Percentiles rank a stretch among this genome's conserved stretches.
phyloP scores from a whole-genome alignment of 2,329 filamentous ascomycete genomes.

The Penicillium paneum region DNA sequence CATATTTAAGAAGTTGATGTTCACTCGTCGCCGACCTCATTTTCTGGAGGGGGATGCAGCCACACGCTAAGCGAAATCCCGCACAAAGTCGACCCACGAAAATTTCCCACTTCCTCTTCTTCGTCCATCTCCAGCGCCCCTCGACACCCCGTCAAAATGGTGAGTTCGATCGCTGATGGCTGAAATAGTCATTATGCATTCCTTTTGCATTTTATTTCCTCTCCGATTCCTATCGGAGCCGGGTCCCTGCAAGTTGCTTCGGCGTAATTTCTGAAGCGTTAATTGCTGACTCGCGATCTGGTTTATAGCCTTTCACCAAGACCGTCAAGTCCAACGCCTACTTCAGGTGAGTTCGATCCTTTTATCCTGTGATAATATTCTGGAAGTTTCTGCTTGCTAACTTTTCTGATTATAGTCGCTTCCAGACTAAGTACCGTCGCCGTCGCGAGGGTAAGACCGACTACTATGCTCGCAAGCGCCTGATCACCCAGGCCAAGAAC shows the following conservation, averaged over 20 bases:
- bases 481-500: conserved; percentile 99
- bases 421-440: conserved; percentile 99
- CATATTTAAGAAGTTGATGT: conserved; percentile 7
- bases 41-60: conserved; percentile 34
- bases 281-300: conserved; percentile 96
- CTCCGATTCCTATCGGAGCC: conserved; percentile 24
- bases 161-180: conserved; percentile 36
- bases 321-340: conserved; percentile 96
- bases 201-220: conserved; percentile 15
- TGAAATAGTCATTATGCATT: conserved; percentile 22
- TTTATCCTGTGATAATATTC: neutral
- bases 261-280: conserved; percentile 89
- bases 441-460: conserved; percentile 96
- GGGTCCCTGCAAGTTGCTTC: conserved; percentile 99
- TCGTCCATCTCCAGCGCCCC: conserved; percentile 34
- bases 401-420: conserved; percentile 64
- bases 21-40: conserved; percentile 42
- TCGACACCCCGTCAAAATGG: conserved; percentile 45
- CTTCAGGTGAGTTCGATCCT: conserved; percentile 73
- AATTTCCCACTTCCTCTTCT: conserved; percentile 30
- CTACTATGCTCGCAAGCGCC: conserved; percentile 99
- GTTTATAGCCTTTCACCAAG: conserved; percentile 80
- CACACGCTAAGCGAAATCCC: conserved; percentile 43
- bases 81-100: conserved; percentile 42
- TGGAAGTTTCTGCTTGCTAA: conserved; percentile 13